Evolutionary conservation across 2,329 filamentous ascomycete genomes (phyloP).

Genomic region (Boeremia lycopersici): DNA sequence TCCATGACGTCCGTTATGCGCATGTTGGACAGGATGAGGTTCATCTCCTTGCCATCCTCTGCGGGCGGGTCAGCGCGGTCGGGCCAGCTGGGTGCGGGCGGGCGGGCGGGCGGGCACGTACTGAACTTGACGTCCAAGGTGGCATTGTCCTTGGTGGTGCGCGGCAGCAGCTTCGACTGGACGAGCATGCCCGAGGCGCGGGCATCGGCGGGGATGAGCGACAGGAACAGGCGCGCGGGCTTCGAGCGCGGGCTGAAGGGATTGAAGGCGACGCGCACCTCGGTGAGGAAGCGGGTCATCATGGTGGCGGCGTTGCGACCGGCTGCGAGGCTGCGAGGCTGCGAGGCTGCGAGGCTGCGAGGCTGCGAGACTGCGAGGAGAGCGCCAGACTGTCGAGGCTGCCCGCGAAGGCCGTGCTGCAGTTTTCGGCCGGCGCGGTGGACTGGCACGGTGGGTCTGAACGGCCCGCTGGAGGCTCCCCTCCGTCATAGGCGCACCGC

Average conservation of each 20-base stretch:
- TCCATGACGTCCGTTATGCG: conserved; percentile 85
- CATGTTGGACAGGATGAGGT: conserved; percentile 78
- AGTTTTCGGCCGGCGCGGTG: conserved; percentile 4
- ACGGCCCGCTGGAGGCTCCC: conserved; percentile 23
- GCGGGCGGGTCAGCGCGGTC: conserved; percentile 26
- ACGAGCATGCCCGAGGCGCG: conserved; percentile 76
- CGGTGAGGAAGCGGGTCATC: conserved; percentile 86
- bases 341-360: too few species aligned
- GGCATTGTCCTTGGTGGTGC: conserved; percentile 70
- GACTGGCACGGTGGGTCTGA: conserved; percentile 17
- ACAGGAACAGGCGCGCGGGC: conserved; percentile 86
- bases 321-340: not conserved
- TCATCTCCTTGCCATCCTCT: conserved; percentile 94
- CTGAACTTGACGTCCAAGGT: conserved; percentile 84
- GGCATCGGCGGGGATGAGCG: conserved; percentile 79
- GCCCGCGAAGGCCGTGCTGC: conserved; percentile 33
- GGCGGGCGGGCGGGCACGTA: conserved; percentile 54
- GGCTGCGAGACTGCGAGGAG: too few species aligned
- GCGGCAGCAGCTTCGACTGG: conserved; percentile 75
- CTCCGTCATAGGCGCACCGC: conserved; percentile 38
- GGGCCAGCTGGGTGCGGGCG: not conserved
- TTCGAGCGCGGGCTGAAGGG: conserved; percentile 82
- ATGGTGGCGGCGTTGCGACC: conserved; percentile 54
- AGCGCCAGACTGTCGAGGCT: too few species aligned
- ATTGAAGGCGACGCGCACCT: conserved; percentile 87